These are phyloP conservation scores for Porphyrellus cyaneotinctus DNA, from an alignment of 768 basidiomycete genomes.

Conservation along the genomic window DNA sequence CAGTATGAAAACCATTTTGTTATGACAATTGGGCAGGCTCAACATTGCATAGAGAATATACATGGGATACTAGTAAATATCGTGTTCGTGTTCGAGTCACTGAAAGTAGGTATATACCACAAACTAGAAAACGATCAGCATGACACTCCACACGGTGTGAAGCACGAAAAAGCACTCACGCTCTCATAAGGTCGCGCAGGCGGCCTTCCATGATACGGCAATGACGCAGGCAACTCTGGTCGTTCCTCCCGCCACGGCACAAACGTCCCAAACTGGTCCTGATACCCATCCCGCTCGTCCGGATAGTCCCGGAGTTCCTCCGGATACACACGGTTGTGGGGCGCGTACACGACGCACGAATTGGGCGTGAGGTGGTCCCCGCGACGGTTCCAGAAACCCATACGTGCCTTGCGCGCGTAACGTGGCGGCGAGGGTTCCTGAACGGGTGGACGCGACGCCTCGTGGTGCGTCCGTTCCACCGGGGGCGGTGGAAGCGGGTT, in stretches of 20 bases:
- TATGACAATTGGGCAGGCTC: background rate
- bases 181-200: slow-evolving; percentile 55
- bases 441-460: slow-evolving; percentile 24
- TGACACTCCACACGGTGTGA: background rate
- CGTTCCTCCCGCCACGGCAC: slow-evolving; percentile 40
- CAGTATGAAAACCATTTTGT: background rate
- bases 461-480: slow-evolving; percentile 20
- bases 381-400: slow-evolving; percentile 71
- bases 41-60: slow-evolving; percentile 16
- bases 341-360: slow-evolving; percentile 64
- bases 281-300: slow-evolving; percentile 48
- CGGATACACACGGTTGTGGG: slow-evolving; percentile 52
- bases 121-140: slow-evolving; percentile 30
- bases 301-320: slow-evolving; percentile 60
- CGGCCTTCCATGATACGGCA: slow-evolving; percentile 52
- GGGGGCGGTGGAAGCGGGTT: slow-evolving; percentile 32
- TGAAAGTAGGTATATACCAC: slow-evolving; percentile 36
- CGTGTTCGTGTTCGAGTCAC: slow-evolving; percentile 5
- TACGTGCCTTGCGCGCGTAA: slow-evolving; percentile 38
- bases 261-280: slow-evolving; percentile 47
- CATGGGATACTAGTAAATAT: background rate
- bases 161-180: slow-evolving; percentile 30
- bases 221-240: slow-evolving; percentile 58
- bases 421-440: slow-evolving; percentile 30
- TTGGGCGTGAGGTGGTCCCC: slow-evolving; percentile 63